Evolutionary conservation across 257 asterid genomes (phyloP), one percentile per base, ranked within the genome.

Genomic region (Forsythia suspensa): DNA sequence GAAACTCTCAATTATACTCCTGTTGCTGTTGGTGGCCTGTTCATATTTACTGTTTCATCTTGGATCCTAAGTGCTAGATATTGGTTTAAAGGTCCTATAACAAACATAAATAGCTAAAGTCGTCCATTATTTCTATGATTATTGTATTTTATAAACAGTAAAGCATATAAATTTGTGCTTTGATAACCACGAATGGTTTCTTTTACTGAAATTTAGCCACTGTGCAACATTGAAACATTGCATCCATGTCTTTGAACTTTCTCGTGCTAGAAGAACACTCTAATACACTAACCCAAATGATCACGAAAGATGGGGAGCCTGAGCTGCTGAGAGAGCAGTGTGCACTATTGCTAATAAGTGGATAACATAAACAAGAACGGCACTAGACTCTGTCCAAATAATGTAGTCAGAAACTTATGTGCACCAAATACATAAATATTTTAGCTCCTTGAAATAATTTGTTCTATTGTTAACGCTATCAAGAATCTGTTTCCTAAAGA

Each of bases 61-160:
- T 95, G 99, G 99, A 77, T 93, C 5, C n/a, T 93, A 4, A 87
- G 92, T 72, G 98, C 92, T 52, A 83, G 97, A 82, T 91, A 92
- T 80, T 93, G 99, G 99, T 95, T 95, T 77, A 94, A 71, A 89
- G 99, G 99, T 20, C 99, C 98, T 59, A 80, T 92, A 9, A 92
- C 97, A 70, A 95, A 92, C 79, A 82, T 96, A 77, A 68, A 76
- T 21, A 76, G 44, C 70, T 85, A 78, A 84, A 76, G 76, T 70
- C 72, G 46, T 39, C 79, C 70, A 63, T 55, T 55, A 41, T 4
- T 20, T 77, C 37, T 5, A 36, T 39, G 52, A 9, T 59, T 29
- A 29, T 71, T 13, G 83, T 48, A 80, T 51, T 80, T 24, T 24
- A 13, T 61, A 13, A 24, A 24, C 2, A 21, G 6, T 61, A 21